Base-by-base conservation (phyloP, 148 eudicot genomes). In the Vaccinium macrocarpon region DNA sequence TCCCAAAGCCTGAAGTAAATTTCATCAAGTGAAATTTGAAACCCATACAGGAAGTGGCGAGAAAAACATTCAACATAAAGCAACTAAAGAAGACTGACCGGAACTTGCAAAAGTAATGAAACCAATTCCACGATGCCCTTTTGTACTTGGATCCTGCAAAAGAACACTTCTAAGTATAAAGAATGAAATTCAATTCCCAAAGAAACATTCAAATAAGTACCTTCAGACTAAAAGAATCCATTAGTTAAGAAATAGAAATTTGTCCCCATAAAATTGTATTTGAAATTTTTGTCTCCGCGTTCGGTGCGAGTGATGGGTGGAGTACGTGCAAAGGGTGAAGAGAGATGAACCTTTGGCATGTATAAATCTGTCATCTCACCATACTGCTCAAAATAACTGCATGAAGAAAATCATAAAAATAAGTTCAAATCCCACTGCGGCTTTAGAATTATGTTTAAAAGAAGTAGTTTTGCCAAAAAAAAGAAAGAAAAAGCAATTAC, bases 51-150 rank as follows among this genome's bases (percentile, higher is more conserved):
- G 64, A 53, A 53, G 14, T 53, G 14, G n/a, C 8, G 23, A 59
- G 10, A 59, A n/a, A 59, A 59, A 59, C 21, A 59, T 59, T 59
- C 64, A 21, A 59, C 64, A 59, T 6, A 18, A 57, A 19, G 64
- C n/a, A 42, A 42, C 46, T 42, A 42, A 42, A 42, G 46, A 42
- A 42, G 46, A 51, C 84, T 73, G 55, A 95, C 99, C 99, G 52
- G 98, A 86, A 91, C 86, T 94, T 35, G 92, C 93, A 86, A 95
- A 97, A 82, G 99, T 97, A 76, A 95, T 91, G 88, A 97, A 97
- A 11, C 99, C 99, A 89, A 97, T 97, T 82, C 99, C 99, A 81
- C 99, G 99, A 87, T 97, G 99, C 52, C 91, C 97, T 90, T 92
- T 97, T 73, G 95, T 92, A 75, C 87, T 81, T 82, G 95, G 98